Percentiles rank a stretch among this genome's conserved stretches.
Conservation (phyloP, 331 rosid genomes). For the Pyrus hybrid region DNA sequence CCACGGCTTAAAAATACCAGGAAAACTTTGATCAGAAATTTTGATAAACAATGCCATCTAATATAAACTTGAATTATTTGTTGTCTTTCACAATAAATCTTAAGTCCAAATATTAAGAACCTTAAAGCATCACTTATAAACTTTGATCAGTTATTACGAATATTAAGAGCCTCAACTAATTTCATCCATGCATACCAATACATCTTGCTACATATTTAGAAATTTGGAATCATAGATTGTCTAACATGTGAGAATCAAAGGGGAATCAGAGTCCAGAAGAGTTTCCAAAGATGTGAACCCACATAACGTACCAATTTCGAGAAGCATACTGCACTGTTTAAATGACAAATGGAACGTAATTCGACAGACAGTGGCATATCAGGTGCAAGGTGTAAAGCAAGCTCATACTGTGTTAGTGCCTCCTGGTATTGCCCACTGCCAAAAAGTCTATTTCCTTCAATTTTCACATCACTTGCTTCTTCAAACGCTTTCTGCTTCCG, state of each 20-base stretch:
- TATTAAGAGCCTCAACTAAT: too few species aligned
- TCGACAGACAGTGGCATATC: conserved; percentile 65
- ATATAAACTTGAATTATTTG: neutral
- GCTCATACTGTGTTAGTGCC: conserved; percentile 64
- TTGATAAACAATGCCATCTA: neutral
- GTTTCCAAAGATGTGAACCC: too few species aligned
- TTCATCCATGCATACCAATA: too few species aligned
- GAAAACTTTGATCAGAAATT: neutral
- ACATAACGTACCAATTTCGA: conserved; percentile 53
- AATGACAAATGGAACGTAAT: conserved; percentile 65
- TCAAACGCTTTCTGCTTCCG: conserved; percentile 51
- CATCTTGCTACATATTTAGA: too few species aligned
- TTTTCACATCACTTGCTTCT: conserved; percentile 69
- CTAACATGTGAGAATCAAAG: neutral
- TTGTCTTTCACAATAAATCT: neutral
- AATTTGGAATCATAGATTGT: neutral
- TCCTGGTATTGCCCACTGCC: conserved; percentile 64
- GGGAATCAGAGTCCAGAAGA: neutral
- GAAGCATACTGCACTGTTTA: conserved; percentile 71
- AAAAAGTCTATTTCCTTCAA: conserved; percentile 69
- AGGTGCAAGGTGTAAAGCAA: conserved; percentile 57
- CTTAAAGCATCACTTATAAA: neutral
- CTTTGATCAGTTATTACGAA: too few species aligned
- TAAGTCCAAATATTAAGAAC: neutral
- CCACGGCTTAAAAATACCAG: neutral